phyloP scores from a whole-genome alignment of 768 basidiomycete species.

The Amanita exitialis region DNA sequence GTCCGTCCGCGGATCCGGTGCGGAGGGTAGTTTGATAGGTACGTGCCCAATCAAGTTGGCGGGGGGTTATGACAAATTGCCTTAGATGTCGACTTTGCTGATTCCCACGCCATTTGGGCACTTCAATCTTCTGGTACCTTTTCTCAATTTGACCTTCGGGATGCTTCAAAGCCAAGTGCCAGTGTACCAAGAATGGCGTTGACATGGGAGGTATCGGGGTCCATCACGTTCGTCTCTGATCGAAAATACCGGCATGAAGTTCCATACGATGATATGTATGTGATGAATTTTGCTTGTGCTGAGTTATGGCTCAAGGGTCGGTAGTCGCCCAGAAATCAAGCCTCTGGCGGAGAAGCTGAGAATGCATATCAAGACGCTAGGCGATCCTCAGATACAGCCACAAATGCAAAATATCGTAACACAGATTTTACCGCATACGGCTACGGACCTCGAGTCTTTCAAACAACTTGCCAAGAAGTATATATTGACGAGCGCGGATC shows the following conservation, averaged over 20 bases:
- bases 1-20: slow-evolving; percentile 52
- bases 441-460: slow-evolving; percentile 39
- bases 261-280: slow-evolving; percentile 77
- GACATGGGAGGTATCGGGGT: slow-evolving; percentile 59
- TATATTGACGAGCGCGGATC: slow-evolving; percentile 38
- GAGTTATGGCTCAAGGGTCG: slow-evolving; percentile 1
- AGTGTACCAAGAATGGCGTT: slow-evolving; percentile 51
- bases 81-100: slow-evolving; percentile 59
- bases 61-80: not conserved
- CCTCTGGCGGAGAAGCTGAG: slow-evolving; percentile 21
- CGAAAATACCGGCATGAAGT: slow-evolving; percentile 44
- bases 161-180: slow-evolving; percentile 55
- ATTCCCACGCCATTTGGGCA: slow-evolving; percentile 64
- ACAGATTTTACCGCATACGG: slow-evolving; percentile 24
- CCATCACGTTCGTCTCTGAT: slow-evolving; percentile 59
- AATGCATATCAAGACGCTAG: slow-evolving; percentile 42
- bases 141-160: slow-evolving; percentile 67
- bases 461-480: slow-evolving; percentile 55
- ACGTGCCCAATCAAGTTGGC: slow-evolving; percentile 10
- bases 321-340: slow-evolving; percentile 29
- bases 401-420: slow-evolving; percentile 49
- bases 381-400: slow-evolving; percentile 44
- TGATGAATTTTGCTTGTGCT: slow-evolving; percentile 3
- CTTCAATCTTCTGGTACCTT: slow-evolving; percentile 71
- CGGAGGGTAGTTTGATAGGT: slow-evolving; percentile 74